Evolutionary conservation across 768 basidiomycete genomes (phyloP).

Genomic region (Naganishia vaughanmartiniae): DNA sequence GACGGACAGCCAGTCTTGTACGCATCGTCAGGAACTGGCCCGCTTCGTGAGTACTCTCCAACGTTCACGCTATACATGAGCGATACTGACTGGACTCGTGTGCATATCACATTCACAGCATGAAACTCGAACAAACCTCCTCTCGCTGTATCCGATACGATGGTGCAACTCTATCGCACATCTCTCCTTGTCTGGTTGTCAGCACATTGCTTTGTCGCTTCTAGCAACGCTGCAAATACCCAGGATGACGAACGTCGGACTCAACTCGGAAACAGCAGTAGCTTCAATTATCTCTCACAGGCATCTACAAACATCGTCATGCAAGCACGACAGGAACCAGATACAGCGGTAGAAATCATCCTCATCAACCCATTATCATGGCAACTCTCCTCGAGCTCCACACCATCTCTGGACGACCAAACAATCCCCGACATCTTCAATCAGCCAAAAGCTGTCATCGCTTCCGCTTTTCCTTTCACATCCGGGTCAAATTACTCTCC

Average conservation of each 20-base stretch:
- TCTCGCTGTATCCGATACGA: neutral
- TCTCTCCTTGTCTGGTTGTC: neutral
- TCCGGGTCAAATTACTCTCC: slow-evolving; percentile 56
- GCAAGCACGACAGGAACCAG: neutral
- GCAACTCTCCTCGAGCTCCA: slow-evolving; percentile 11
- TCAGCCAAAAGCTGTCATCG: slow-evolving; percentile 53
- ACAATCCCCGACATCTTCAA: neutral
- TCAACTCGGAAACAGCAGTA: neutral
- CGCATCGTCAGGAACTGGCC: neutral
- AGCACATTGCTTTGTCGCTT: neutral
- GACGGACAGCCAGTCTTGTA: neutral
- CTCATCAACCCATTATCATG: slow-evolving; percentile 15
- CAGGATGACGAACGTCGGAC: neutral
- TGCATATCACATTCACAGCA: too few relatives aligned
- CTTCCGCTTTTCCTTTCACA: slow-evolving; percentile 67
- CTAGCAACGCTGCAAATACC: slow-evolving; percentile 3
- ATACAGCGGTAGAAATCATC: neutral
- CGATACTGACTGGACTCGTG: too few relatives aligned
- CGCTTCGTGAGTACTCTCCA: neutral
- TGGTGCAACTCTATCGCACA: neutral
- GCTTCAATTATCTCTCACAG: too few relatives aligned
- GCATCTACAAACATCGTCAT: neutral
- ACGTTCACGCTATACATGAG: too few relatives aligned
- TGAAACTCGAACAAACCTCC: neutral
- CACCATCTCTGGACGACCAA: neutral